Evolutionary conservation across 1,139 yeast genomes (phyloP).

Genomic region (Debaryomyces udenii): DNA sequence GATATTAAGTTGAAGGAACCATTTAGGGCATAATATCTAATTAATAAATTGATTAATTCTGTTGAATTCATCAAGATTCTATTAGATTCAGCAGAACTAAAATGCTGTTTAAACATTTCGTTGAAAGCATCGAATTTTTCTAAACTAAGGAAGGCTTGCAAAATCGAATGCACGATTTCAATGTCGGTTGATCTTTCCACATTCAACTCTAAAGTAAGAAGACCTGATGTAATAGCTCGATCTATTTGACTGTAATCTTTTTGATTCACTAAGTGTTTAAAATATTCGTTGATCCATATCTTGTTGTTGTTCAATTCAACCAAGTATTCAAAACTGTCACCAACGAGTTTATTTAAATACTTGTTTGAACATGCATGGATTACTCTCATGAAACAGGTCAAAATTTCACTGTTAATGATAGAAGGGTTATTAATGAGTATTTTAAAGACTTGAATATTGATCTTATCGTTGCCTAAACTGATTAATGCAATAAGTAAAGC

Average conservation of each 20-base stretch:
- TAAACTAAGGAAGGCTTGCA: slow-evolving; percentile 20
- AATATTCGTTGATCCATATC: slow-evolving; percentile 25
- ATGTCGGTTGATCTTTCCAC: slow-evolving; percentile 12
- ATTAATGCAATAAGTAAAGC: slow-evolving; percentile 25
- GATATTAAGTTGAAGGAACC: slow-evolving; percentile 22
- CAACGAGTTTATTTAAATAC: slow-evolving; percentile 23
- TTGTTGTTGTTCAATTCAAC: slow-evolving; percentile 15
- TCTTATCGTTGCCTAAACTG: slow-evolving; percentile 29
- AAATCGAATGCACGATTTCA: slow-evolving; percentile 15
- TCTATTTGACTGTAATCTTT: slow-evolving; percentile 14
- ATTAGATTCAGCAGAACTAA: slow-evolving; percentile 12
- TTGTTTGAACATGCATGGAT: slow-evolving; percentile 22
- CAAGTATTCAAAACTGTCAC: slow-evolving; percentile 17
- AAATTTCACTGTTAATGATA: slow-evolving; percentile 14
- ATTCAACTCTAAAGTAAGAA: slow-evolving; percentile 13
- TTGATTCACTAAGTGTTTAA: slow-evolving; percentile 20
- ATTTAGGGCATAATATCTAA: slow-evolving; percentile 25
- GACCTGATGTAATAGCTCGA: slow-evolving; percentile 14
- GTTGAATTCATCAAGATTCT: slow-evolving; percentile 17
- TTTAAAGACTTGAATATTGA: slow-evolving; percentile 29
- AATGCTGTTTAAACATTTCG: slow-evolving; percentile 18
- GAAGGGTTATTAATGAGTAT: slow-evolving; percentile 16
- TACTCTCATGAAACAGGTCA: slow-evolving; percentile 18
- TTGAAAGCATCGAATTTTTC: slow-evolving; percentile 20
- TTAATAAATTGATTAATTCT: slow-evolving; percentile 24